Percentiles rank a stretch among this genome's conserved stretches.
Conservation (phyloP, 2,329 filamentous ascomycete species). For the Aspergillus glaucus region DNA sequence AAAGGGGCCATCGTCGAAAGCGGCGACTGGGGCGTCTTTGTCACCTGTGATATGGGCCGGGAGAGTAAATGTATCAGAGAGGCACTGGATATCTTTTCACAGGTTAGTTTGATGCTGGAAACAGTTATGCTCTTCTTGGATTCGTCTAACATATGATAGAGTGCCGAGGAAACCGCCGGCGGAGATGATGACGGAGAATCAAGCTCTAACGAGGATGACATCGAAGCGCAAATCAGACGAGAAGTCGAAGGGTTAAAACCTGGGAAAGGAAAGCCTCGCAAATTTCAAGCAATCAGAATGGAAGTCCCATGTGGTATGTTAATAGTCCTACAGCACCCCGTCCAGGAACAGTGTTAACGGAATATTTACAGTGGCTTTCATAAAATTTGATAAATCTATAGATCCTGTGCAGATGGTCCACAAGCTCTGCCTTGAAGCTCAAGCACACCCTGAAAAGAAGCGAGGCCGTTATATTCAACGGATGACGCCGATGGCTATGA, state of each 20-base stretch:
- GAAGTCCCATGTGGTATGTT: constrained; percentile 45
- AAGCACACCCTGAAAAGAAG: constrained; percentile 45
- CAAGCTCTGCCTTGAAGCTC: constrained; percentile 52
- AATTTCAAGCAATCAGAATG: constrained; percentile 49
- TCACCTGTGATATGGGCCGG: constrained; percentile 56
- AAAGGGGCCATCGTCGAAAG: constrained; percentile 27
- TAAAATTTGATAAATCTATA: constrained; percentile 50
- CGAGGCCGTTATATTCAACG: constrained; percentile 55
- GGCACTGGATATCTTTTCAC: constrained; percentile 51
- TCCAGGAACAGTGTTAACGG: background rate
- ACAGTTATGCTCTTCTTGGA: background rate
- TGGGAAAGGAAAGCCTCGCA: constrained; percentile 39
- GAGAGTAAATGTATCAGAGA: constrained; percentile 56
- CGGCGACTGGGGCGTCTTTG: constrained; percentile 58
- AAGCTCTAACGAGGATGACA: constrained; percentile 43
- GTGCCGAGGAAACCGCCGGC: constrained; percentile 5
- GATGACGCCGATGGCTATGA: constrained; percentile 53
- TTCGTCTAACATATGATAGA: constrained; percentile 8
- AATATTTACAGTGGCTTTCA: constrained; percentile 47
- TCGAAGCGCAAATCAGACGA: constrained; percentile 55
- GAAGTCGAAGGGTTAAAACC: constrained; percentile 51
- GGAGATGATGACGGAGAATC: constrained; percentile 20
- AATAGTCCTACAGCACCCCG: background rate
- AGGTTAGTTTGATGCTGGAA: constrained; percentile 35
- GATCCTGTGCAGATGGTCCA: constrained; percentile 57